Conservation (phyloP, 257 asterid species). For the Plantago major region DNA sequence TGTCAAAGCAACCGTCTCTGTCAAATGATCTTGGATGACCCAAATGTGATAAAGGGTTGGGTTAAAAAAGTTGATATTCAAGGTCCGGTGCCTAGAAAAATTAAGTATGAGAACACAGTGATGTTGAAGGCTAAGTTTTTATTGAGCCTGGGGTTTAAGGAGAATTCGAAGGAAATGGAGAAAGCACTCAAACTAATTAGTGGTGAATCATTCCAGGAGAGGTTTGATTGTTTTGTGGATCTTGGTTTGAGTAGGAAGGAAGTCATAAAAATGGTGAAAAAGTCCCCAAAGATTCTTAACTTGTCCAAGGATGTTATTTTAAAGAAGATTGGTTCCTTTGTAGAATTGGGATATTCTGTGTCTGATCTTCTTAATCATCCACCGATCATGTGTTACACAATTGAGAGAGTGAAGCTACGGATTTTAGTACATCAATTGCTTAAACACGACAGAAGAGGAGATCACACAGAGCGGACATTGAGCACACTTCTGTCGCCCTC, state of each 20-base stretch:
- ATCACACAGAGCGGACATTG: slow-evolving; percentile 40
- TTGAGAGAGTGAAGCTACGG: slow-evolving; percentile 32
- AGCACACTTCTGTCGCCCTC: slow-evolving; percentile 57
- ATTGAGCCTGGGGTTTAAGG: slow-evolving; percentile 37
- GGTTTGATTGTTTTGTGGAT: slow-evolving; percentile 44
- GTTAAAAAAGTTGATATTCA: not conserved
- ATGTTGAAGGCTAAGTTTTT: slow-evolving; percentile 39
- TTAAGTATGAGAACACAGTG: slow-evolving; percentile 21
- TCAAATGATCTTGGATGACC: slow-evolving; percentile 36
- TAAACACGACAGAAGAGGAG: slow-evolving; percentile 29
- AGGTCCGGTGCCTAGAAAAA: slow-evolving; percentile 13
- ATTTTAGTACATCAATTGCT: slow-evolving; percentile 65
- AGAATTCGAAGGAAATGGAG: slow-evolving; percentile 39
- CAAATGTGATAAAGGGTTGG: slow-evolving; percentile 35
- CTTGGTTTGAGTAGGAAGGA: slow-evolving; percentile 40
- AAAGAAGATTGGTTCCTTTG: slow-evolving; percentile 36
- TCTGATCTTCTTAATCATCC: slow-evolving; percentile 36
- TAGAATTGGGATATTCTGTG: slow-evolving; percentile 37
- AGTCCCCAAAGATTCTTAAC: slow-evolving; percentile 44
- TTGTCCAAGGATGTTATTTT: slow-evolving; percentile 35
- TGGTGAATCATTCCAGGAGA: slow-evolving; percentile 50
- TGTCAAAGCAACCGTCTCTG: slow-evolving; percentile 34
- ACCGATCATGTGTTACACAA: slow-evolving; percentile 32
- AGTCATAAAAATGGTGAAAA: slow-evolving; percentile 35
- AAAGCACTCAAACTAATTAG: slow-evolving; percentile 42